Evolutionary conservation across 768 basidiomycete species (phyloP).

Genomic region (Lyophyllum atratum): DNA sequence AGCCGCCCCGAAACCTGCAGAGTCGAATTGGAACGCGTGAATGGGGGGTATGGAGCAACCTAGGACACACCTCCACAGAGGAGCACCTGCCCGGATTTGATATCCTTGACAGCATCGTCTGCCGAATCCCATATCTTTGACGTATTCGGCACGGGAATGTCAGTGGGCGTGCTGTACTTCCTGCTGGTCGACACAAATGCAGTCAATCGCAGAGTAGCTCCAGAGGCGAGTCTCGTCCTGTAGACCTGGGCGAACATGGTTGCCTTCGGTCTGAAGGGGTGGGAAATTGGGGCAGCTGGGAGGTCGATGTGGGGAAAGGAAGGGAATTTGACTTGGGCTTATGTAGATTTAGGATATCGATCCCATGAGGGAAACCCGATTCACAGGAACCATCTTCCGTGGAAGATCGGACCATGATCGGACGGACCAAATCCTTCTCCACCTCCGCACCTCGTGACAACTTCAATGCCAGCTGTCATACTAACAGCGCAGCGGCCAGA

Average conservation of each 20-base stretch:
- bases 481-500: too few species aligned
- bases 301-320: not conserved
- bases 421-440: not conserved
- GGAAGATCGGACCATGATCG: not conserved
- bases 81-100: slow-evolving; percentile 78
- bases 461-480: not conserved
- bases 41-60: not conserved
- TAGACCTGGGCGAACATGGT: slow-evolving; percentile 24
- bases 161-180: slow-evolving; percentile 36
- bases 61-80: slow-evolving; percentile 76
- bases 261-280: not conserved
- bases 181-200: slow-evolving; percentile 20
- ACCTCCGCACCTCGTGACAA: not conserved
- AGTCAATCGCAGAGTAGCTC: slow-evolving; percentile 21
- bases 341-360: not conserved
- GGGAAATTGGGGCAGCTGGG: not conserved
- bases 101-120: slow-evolving; percentile 81
- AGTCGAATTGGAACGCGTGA: not conserved
- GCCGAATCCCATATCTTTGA: slow-evolving; percentile 80
- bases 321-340: not conserved
- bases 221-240: slow-evolving; percentile 19
- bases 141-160: slow-evolving; percentile 33
- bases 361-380: slow-evolving; percentile 7
- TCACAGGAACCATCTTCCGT: slow-evolving; percentile 12
- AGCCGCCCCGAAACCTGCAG: slow-evolving; percentile 81